Evolutionary conservation across 2,329 filamentous ascomycete genomes (phyloP).

Genomic region (Cladosporium sp.): DNA sequence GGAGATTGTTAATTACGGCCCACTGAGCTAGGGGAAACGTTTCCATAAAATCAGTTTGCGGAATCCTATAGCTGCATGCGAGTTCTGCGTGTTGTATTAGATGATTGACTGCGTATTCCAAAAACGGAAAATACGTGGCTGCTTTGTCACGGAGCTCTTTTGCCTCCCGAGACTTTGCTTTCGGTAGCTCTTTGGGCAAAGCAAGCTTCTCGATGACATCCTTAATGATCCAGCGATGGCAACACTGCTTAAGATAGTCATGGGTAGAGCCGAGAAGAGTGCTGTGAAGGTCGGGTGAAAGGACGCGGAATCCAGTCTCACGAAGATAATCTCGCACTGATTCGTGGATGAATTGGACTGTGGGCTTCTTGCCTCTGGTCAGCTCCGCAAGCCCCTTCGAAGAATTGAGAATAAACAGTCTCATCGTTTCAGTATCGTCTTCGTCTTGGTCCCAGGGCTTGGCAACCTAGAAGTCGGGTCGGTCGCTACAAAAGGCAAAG

Average conservation of each 20-base stretch:
- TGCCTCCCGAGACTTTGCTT: background rate
- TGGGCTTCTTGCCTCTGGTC: slow-evolving; percentile 34
- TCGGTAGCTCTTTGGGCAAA: background rate
- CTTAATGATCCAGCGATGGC: background rate
- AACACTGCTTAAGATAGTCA: background rate
- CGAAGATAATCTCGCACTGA: slow-evolving; percentile 40
- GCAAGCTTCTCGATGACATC: background rate
- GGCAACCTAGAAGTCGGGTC: slow-evolving; percentile 21
- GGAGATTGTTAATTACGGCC: background rate
- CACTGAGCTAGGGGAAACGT: background rate
- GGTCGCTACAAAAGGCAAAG: slow-evolving; percentile 35
- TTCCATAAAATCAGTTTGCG: background rate
- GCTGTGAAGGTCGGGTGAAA: background rate
- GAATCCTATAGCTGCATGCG: background rate
- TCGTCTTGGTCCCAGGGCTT: background rate
- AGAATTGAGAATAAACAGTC: slow-evolving; percentile 40
- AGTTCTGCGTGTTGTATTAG: background rate
- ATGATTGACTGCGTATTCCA: background rate
- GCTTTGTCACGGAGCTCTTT: background rate
- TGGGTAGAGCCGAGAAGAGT: background rate
- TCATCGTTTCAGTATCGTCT: slow-evolving; percentile 35
- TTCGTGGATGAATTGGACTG: slow-evolving; percentile 57
- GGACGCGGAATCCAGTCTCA: background rate
- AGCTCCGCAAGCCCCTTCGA: slow-evolving; percentile 56
- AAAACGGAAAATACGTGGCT: background rate